Conservation (phyloP, 805 yeast genomes). For the Spathaspora gorwiae region DNA sequence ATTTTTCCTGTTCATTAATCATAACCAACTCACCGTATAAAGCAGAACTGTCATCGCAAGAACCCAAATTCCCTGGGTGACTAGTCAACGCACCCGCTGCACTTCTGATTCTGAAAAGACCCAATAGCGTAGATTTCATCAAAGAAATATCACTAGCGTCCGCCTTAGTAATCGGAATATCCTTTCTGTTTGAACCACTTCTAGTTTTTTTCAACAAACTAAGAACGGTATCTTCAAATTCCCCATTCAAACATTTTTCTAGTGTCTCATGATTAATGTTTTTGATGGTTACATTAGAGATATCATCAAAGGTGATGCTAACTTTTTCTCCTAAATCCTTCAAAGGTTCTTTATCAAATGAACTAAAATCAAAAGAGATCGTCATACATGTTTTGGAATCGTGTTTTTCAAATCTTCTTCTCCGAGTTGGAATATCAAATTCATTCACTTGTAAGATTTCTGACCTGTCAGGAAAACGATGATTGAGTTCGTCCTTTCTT, state of each 20-base stretch:
- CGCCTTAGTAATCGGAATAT: not conserved
- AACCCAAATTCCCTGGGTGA: not conserved
- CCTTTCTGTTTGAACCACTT: not conserved
- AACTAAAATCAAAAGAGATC: slow-evolving; percentile 29
- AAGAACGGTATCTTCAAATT: slow-evolving; percentile 12
- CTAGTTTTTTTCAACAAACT: slow-evolving; percentile 1
- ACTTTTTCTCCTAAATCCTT: slow-evolving; percentile 17
- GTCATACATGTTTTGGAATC: slow-evolving; percentile 27
- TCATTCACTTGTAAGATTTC: not conserved
- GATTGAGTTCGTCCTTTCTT: slow-evolving; percentile 4
- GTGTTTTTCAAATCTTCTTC: slow-evolving; percentile 14
- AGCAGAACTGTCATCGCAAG: not conserved
- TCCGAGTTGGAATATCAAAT: not conserved
- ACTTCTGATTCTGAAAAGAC: not conserved
- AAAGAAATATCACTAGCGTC: not conserved
- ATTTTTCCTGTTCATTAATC: too few species aligned
- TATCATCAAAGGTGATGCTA: slow-evolving; percentile 24
- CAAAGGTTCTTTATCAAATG: slow-evolving; percentile 32
- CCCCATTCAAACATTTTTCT: slow-evolving; percentile 27
- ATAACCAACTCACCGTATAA: not conserved
- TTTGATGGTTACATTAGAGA: slow-evolving; percentile 20
- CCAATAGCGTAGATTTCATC: not conserved
- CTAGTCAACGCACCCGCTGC: not conserved
- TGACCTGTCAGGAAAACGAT: slow-evolving; percentile 9
- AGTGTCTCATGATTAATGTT: slow-evolving; percentile 16